Base-by-base conservation (phyloP, 495 filamentous ascomycete species). In the Aspergillus cristatus region DNA sequence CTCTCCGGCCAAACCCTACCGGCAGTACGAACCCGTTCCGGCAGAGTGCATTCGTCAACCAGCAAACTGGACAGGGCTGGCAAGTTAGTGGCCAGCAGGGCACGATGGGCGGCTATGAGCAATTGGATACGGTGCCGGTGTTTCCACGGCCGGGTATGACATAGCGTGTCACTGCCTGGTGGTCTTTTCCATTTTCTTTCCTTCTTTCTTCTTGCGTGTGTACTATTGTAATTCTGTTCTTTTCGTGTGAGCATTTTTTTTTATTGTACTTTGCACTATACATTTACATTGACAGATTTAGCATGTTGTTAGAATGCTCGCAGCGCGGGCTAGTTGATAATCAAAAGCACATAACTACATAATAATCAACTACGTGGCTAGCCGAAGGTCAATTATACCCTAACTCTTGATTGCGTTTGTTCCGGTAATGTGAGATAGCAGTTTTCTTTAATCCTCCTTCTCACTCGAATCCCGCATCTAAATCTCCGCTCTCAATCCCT, bases 1-100 rank as follows among this genome's bases (percentile, higher is more conserved):
- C 73, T 14, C 55, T 87, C 7, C 77, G 76, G 41, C 62, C 84
- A 3, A 74, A 81, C 41, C 75, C 79, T 3, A 94, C 91, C 1
- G 90, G 88, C 6, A 88, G 79, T 50, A 97, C 90, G 12, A 97
- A 97, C 55, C 90, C 90, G 1, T 96, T 97, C 75, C 75, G 90
- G 7, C 86, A 94, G 55, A 82, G 80, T 35, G 74, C 78, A 0
- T 93, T 94, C 47, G 79, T 91, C 24, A 88, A 93, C 48, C 84
- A 90, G 50, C 73, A 79, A 25, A 94, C 86, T 2, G 88, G 89
- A 0, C 71, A 81, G 55, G 82, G 84, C 11, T 95, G 91, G 85
- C 89, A 94, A 48, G 72, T 72, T 28, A 76, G 77, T 37, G 55
- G 55, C 7, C 62, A 62, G 28, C 76, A 84, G 57, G 78, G 84